A percentile compares a stretch with the other conserved stretches of the same genome.
phyloP scores from a whole-genome alignment of 805 yeast genomes.

The Barnettozyma salicaria region DNA sequence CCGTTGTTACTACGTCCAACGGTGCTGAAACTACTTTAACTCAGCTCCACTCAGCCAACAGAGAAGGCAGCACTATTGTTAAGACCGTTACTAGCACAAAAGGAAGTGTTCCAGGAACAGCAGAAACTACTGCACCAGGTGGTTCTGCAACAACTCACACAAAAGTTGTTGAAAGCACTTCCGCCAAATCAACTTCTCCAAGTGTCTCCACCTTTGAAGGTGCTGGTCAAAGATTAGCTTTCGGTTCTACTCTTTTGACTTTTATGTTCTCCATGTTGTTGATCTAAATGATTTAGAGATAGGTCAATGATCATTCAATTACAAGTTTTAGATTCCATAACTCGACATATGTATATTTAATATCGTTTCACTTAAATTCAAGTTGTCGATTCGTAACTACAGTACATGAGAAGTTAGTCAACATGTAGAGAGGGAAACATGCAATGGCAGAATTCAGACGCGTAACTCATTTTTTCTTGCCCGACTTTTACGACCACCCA shows the following conservation, averaged over 20 bases:
- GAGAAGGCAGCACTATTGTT: too few species aligned
- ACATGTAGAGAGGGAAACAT: too few species aligned
- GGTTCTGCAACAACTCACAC: slow-evolving; percentile 1
- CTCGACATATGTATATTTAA: too few species aligned
- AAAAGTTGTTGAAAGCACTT: background rate
- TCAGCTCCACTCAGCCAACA: slow-evolving; percentile 1
- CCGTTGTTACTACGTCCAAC: slow-evolving; percentile 21
- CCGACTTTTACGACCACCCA: too few species aligned
- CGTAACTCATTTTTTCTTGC: too few species aligned
- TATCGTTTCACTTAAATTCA: too few species aligned
- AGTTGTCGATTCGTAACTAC: too few species aligned
- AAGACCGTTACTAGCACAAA: too few species aligned
- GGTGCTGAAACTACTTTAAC: background rate
- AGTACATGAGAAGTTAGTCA: too few species aligned
- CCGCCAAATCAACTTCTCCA: background rate
- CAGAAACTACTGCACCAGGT: background rate
- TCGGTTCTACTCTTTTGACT: slow-evolving; percentile 10
- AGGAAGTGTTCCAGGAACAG: background rate
- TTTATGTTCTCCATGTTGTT: slow-evolving; percentile 8
- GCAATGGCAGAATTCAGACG: too few species aligned
- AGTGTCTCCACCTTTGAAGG: slow-evolving; percentile 10
- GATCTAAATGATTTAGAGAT: background rate
- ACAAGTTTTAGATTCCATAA: background rate
- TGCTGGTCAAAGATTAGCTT: slow-evolving; percentile 9
- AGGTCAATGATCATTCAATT: background rate